Evolutionary conservation across 306 rosid genomes (phyloP).

Genomic region (Biancaea sappan): DNA sequence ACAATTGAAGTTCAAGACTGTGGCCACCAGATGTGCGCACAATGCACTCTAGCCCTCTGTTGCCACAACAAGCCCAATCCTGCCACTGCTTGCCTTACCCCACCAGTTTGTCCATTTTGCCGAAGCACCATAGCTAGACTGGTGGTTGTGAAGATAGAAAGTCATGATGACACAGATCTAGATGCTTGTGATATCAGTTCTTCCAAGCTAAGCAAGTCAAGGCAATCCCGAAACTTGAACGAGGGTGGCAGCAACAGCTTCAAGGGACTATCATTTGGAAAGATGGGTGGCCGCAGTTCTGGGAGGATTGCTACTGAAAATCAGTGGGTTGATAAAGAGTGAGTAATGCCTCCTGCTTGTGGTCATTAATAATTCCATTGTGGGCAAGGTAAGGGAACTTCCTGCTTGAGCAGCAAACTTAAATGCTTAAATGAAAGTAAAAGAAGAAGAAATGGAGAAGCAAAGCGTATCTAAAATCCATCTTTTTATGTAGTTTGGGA

Average conservation of each 20-base stretch:
- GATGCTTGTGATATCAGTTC: conserved; percentile 52
- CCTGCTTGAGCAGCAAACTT: conserved; percentile 35
- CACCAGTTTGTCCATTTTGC: conserved; percentile 95
- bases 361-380: conserved; percentile 33
- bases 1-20: conserved; percentile 84
- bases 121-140: conserved; percentile 72
- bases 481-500: conserved; percentile 47
- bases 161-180: conserved; percentile 46
- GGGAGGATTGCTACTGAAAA: conserved; percentile 70
- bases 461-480: conserved; percentile 34
- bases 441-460: conserved; percentile 39
- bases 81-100: conserved; percentile 56
- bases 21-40: conserved; percentile 98
- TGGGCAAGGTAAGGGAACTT: conserved; percentile 23
- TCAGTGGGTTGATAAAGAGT: conserved; percentile 72
- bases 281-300: conserved; percentile 66
- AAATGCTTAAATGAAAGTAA: conserved; percentile 37
- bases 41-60: conserved; percentile 90
- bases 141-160: conserved; percentile 57
- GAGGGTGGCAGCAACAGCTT: conserved; percentile 88
- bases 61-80: conserved; percentile 94
- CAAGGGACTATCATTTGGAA: conserved; percentile 81
- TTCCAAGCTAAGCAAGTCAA: conserved; percentile 67
- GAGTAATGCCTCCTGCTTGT: conserved; percentile 27
- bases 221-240: conserved; percentile 61